Base-by-base conservation (phyloP, 768 basidiomycete genomes). In the Auriscalpium microsporum region DNA sequence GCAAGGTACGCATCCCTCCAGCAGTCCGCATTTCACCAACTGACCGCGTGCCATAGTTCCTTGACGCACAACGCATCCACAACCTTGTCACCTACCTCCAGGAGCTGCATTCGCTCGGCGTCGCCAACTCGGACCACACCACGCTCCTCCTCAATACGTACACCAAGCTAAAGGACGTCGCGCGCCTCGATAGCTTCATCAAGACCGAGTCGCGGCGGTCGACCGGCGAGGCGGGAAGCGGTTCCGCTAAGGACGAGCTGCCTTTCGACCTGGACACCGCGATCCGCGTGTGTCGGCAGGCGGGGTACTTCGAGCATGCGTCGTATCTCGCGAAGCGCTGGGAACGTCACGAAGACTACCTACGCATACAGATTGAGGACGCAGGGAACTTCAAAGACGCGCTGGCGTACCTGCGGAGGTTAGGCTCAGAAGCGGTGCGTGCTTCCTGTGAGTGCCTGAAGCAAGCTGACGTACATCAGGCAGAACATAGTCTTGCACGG, bases 251-350 rank as follows among this genome's bases (percentile, higher is more conserved):
- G 38, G 73, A 76, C 35, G 93, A 94, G 65, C 78, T 95, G 4
- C 96, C 95, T 0, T 99, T 98, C 66, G 96, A 98, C 67, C 78
- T 99, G 45, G 93, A 95, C 58, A 99, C 96, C 0, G 96, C 94
- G 0, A 97, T 99, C 52, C 82, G 93, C 3, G 95, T 98, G 33
- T 97, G 94, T 64, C 80, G 96, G 28, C 95, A 98, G 69, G 95
- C 94, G 1, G 92, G 93, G 0, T 98, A 95, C 68, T 96, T 90
- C 63, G 87, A 94, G 54, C 95, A 98, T 65, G 95, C 95, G 1
- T 82, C 84, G 1, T 98, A 94, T 66, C 78, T 99, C 14, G 95
- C 96, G 17, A 84, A 84, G 72, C 90, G 91, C 66, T 98, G 93
- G 69, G 83, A 86, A 34, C 72, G 89, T 19, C 93, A 97, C 61